Evolutionary conservation across 257 asterid species (phyloP), one percentile per base, ranked within the genome.

Genomic region (Voacanga thouarsii): DNA sequence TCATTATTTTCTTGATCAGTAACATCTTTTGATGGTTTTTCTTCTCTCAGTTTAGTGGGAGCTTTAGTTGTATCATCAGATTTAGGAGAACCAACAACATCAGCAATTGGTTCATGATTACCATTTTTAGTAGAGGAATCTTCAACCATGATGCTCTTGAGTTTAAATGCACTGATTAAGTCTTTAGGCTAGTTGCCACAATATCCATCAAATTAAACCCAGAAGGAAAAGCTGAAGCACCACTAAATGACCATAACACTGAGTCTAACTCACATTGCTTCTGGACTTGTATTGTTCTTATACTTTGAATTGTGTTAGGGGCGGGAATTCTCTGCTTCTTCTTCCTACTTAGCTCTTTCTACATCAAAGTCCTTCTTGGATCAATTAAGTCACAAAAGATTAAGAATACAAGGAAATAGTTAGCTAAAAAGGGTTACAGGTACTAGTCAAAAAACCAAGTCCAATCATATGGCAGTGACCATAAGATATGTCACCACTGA

Each of bases 291-390:
- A 77, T 83, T 90, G 57, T 80, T 96, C 77, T 89, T 90, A 79
- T 78, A 84, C 80, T 86, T 82, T 77, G 90, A 65, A 80, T 87
- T 90, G 45, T 12, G 80, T 63, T 84, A 88, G 39, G 89, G 71
- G 26, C 85, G 92, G 55, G 83, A 79, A 67, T 68, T 82, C 47
- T 49, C 88, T 45, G 76, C 88, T 79, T 83, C 95, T 74, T 86
- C 88, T 84, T 86, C 94, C 78, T 89, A 90, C 83, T 89, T 86
- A 78, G 90, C 89, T n/a, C n/a, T n/a, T n/a, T n/a, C n/a, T n/a
- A n/a, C n/a, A n/a, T n/a, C n/a, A n/a, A n/a, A n/a, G n/a, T 84
- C 99, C 81, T 83, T 87, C 91, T 98, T 93, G 89, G 44, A 81
- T 64, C 74, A 75, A 66, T 39, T 65, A 71, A n/a, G n/a, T n/a